These are phyloP conservation scores for Thuja plicata DNA, from an alignment of 83 land plant genomes.

Conservation along the genomic window DNA sequence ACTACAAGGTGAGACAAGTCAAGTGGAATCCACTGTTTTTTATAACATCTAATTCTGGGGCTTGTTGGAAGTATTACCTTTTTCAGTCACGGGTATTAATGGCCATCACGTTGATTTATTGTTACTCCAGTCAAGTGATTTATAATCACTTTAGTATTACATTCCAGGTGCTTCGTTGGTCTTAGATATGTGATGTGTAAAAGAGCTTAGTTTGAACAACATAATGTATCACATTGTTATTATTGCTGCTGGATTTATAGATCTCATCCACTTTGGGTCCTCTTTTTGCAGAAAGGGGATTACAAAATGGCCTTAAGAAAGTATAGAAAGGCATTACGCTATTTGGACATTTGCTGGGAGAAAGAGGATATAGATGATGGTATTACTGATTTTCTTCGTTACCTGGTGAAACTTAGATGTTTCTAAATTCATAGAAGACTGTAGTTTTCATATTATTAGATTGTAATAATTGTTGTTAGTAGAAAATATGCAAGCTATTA, in stretches of 20 bases:
- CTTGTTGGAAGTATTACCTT: not conserved
- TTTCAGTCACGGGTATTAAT: not conserved
- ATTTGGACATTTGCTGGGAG: conserved; percentile 87
- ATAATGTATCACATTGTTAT: not conserved
- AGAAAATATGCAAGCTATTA: not conserved
- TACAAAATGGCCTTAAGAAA: conserved; percentile 78
- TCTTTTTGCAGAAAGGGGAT: conserved; percentile 48
- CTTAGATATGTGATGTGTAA: not conserved
- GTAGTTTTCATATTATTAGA: not conserved
- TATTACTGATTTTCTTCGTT: conserved; percentile 1
- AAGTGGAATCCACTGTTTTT: not conserved
- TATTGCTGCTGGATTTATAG: not conserved
- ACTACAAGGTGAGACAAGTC: conserved; percentile 50
- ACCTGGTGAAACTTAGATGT: not conserved
- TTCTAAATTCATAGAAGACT: not conserved
- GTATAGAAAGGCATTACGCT: conserved; percentile 74
- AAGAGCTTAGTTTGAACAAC: not conserved
- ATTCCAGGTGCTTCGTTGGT: not conserved
- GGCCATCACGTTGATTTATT: not conserved
- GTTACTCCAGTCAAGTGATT: not conserved
- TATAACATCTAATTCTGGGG: not conserved
- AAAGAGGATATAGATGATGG: conserved; percentile 86
- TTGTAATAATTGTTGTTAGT: not conserved
- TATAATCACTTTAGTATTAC: not conserved
- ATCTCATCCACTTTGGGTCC: not conserved